Evolutionary conservation across 305 asterid species (phyloP).

Genomic region (Petunia hybrid): DNA sequence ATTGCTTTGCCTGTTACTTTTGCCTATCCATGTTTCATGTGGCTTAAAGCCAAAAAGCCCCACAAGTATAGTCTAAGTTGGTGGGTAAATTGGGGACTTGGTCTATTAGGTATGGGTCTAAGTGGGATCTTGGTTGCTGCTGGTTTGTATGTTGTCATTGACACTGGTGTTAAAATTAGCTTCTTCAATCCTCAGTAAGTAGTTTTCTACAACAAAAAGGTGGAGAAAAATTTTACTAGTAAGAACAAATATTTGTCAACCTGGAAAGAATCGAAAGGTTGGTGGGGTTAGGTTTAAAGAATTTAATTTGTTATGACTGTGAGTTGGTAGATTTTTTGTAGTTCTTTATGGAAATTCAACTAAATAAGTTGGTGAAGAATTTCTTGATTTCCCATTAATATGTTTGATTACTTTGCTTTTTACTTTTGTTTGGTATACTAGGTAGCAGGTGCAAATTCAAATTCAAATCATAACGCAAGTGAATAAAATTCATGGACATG

Average conservation of each 20-base stretch:
- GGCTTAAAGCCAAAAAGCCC: conserved; percentile 84
- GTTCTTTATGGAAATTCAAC: background rate
- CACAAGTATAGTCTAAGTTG: conserved; percentile 53
- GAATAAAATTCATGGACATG: background rate
- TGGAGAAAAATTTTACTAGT: background rate
- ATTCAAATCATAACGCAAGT: background rate
- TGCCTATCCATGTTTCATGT: conserved; percentile 89
- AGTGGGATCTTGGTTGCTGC: conserved; percentile 64
- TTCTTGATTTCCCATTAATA: background rate
- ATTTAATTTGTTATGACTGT: conserved; percentile 20
- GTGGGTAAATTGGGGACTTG: conserved; percentile 81
- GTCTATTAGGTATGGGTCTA: conserved; percentile 65
- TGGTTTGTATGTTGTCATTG: conserved; percentile 63
- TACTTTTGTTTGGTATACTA: background rate
- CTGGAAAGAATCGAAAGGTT: background rate
- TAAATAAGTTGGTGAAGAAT: background rate
- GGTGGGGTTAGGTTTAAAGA: background rate
- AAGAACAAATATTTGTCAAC: background rate
- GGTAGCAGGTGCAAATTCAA: background rate
- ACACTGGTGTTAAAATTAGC: conserved; percentile 68
- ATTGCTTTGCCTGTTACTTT: conserved; percentile 74
- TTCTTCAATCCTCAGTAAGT: conserved; percentile 65
- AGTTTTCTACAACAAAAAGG: background rate
- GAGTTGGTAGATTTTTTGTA: background rate
- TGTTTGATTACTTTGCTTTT: background rate